These are phyloP conservation scores for Aspergillus sp. DNA, from an alignment of 2,329 filamentous ascomycete genomes.

Conservation along the genomic window DNA sequence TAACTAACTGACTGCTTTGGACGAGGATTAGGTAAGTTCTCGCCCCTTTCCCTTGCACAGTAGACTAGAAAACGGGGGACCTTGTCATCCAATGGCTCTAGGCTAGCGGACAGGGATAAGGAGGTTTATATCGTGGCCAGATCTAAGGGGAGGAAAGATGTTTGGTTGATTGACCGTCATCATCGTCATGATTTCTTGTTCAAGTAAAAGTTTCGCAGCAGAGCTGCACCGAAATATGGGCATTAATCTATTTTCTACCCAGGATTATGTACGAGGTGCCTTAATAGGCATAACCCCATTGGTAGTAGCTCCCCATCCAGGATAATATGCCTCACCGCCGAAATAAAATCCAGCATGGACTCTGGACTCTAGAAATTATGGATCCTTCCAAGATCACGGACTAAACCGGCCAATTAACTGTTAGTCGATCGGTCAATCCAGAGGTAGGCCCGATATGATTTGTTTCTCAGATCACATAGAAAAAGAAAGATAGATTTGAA, in stretches of 20 bases:
- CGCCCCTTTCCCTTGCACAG: background rate
- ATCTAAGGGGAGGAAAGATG: background rate
- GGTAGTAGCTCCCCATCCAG: background rate
- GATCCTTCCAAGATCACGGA: background rate
- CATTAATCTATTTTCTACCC: background rate
- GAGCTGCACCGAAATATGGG: background rate
- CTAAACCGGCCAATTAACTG: too few species aligned
- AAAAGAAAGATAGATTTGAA: too few species aligned
- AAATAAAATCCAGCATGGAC: background rate
- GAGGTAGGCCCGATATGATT: background rate
- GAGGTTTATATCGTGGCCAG: background rate
- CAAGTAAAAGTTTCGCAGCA: background rate
- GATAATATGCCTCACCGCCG: background rate
- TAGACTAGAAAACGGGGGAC: background rate
- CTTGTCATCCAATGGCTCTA: background rate
- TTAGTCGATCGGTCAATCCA: background rate
- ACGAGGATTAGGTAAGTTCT: slow-evolving; percentile 1
- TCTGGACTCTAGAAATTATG: background rate
- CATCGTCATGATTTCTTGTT: background rate
- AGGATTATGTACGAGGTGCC: background rate
- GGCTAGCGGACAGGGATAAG: background rate
- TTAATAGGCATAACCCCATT: background rate
- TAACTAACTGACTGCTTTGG: background rate
- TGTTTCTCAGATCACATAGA: background rate
- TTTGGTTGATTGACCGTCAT: background rate